Conservation (phyloP, 164 flowering plant species). For the Stephania japonica region DNA sequence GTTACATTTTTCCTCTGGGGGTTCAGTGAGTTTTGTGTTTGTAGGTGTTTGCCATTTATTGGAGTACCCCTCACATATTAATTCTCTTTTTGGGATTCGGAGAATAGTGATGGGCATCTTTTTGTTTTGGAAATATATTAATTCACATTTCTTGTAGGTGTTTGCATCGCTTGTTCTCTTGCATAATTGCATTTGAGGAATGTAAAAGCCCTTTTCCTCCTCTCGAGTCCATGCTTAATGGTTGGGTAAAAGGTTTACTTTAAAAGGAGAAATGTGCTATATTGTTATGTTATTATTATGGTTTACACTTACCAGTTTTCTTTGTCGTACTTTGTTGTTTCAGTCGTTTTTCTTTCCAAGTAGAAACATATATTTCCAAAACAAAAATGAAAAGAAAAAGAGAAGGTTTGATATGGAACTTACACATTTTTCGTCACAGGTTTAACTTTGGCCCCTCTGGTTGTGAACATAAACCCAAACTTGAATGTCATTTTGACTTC, state of each 20-base stretch:
- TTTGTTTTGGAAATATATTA: too few species aligned
- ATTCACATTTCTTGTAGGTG: too few species aligned
- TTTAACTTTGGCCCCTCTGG: constrained; percentile 79
- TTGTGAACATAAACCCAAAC: constrained; percentile 82
- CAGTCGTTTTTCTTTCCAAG: background rate
- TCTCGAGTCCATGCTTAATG: background rate
- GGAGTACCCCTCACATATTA: background rate
- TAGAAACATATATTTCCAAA: background rate
- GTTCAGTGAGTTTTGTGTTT: background rate
- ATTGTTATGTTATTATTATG: too few species aligned
- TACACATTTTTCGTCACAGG: constrained; percentile 42
- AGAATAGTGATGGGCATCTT: too few species aligned
- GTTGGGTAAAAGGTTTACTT: background rate
- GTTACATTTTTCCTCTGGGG: too few species aligned
- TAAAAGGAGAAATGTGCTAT: background rate
- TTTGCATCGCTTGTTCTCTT: too few species aligned
- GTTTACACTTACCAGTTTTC: too few species aligned
- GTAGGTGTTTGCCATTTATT: background rate
- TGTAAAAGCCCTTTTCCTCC: background rate
- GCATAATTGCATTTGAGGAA: background rate
- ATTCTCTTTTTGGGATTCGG: too few species aligned
- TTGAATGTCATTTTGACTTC: constrained; percentile 93
- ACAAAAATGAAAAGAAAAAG: background rate
- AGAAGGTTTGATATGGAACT: background rate
- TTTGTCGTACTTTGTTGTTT: too few species aligned